Evolutionary conservation across 2,329 filamentous ascomycete species (phyloP).

Genomic region (Epichloe baconii): DNA sequence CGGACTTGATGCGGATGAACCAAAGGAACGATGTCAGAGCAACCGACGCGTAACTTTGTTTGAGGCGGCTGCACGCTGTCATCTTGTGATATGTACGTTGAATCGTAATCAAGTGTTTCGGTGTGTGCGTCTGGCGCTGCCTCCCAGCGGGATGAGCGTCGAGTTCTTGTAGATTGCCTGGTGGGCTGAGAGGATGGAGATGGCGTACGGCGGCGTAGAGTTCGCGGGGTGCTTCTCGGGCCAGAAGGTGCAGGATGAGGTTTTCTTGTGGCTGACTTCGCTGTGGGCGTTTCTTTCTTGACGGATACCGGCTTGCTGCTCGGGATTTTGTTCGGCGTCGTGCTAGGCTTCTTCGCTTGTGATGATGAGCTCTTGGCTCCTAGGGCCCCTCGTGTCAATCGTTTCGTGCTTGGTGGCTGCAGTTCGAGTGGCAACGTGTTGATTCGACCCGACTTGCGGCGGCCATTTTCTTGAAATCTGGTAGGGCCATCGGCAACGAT

Average conservation of each 20-base stretch:
- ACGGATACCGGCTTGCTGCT: conserved; percentile 15
- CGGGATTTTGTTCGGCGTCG: conserved; percentile 16
- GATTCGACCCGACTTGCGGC: conserved; percentile 52
- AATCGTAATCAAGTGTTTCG: conserved; percentile 7
- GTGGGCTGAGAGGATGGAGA: conserved; percentile 26
- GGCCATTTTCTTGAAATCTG: conserved; percentile 63
- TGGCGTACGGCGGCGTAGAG: conserved; percentile 25
- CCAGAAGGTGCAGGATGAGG: conserved; percentile 8
- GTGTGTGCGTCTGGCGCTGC: conserved; percentile 13
- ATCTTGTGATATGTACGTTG: conserved; percentile 9
- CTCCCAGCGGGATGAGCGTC: conserved; percentile 28
- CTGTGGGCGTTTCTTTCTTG: conserved; percentile 15
- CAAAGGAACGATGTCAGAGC: conserved; percentile 34
- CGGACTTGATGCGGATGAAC: conserved; percentile 47
- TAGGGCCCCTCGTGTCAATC: conserved; percentile 33
- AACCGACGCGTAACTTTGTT: conserved; percentile 34
- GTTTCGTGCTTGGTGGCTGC: conserved; percentile 35
- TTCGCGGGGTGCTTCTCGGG: conserved; percentile 18
- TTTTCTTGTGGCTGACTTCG: conserved; percentile 20
- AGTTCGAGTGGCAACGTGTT: conserved; percentile 43
- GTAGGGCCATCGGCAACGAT: conserved; percentile 76
- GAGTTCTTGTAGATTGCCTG: conserved; percentile 28
- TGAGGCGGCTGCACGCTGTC: conserved; percentile 24
- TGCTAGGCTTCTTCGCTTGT: conserved; percentile 19
- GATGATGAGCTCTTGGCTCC: conserved; percentile 16